These are phyloP conservation scores for Monosporascus sp. DNA, from an alignment of 2,329 filamentous ascomycete species.

Conservation along the genomic window DNA sequence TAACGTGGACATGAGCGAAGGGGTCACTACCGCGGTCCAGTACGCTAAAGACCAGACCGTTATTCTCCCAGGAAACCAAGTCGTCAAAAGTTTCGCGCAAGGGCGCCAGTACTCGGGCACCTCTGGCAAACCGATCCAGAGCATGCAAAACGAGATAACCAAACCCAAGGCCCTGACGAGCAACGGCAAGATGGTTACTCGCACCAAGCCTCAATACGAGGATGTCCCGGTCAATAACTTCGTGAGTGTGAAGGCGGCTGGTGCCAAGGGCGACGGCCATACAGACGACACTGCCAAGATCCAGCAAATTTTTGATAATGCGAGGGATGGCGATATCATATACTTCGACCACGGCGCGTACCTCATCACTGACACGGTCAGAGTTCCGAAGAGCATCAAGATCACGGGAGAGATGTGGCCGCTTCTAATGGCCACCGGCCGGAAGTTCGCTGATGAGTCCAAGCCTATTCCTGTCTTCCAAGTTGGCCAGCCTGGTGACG, in stretches of 20 bases:
- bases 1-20: conserved; percentile 76
- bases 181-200: conserved; percentile 68
- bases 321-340: conserved; percentile 57
- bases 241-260: conserved; percentile 73
- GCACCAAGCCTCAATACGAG: conserved; percentile 86
- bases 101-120: conserved; percentile 63
- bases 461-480: conserved; percentile 84
- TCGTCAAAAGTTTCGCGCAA: conserved; percentile 70
- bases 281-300: conserved; percentile 85
- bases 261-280: conserved; percentile 80
- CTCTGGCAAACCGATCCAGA: conserved; percentile 53
- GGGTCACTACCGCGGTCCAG: conserved; percentile 61
- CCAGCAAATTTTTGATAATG: conserved; percentile 68
- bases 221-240: conserved; percentile 62
- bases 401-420: conserved; percentile 93
- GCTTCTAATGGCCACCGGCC: conserved; percentile 76
- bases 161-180: conserved; percentile 64
- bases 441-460: conserved; percentile 63
- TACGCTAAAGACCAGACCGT: conserved; percentile 48
- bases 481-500: conserved; percentile 71
- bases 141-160: conserved; percentile 42
- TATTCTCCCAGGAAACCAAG: conserved; percentile 64
- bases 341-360: conserved; percentile 76
- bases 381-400: conserved; percentile 71
- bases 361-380: conserved; percentile 62